These are phyloP conservation scores for Symbiodinium pilosum DNA, from an alignment of 73 alveolate species.

Conservation along the genomic window DNA sequence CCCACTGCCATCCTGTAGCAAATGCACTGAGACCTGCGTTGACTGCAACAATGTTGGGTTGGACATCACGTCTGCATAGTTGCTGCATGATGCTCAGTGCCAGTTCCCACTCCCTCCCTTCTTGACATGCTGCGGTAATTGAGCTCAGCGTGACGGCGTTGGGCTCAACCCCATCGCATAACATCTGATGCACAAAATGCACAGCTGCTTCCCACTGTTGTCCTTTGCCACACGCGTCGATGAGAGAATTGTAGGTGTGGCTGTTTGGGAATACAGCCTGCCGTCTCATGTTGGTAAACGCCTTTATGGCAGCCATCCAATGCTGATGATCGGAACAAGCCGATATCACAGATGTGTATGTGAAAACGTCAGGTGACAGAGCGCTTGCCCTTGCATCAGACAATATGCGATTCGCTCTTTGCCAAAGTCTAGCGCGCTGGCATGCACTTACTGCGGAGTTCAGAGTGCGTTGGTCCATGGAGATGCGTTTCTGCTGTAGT, in stretches of 20 bases:
- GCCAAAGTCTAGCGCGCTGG: conserved; percentile 19
- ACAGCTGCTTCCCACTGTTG: conserved; percentile 40
- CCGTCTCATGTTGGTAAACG: not conserved
- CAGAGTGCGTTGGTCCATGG: conserved; percentile 32
- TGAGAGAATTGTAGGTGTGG: conserved; percentile 27
- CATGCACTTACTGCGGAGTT: conserved; percentile 36
- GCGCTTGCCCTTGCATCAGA: not conserved
- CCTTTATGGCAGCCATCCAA: conserved; percentile 3
- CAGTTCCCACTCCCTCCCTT: conserved; percentile 27
- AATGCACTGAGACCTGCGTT: conserved; percentile 32
- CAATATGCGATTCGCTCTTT: not conserved
- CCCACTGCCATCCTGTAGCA: conserved; percentile 39
- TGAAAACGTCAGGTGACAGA: conserved; percentile 40
- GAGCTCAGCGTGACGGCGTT: conserved; percentile 13
- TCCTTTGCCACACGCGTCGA: conserved; percentile 5
- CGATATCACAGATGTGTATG: conserved; percentile 41
- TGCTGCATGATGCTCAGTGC: conserved; percentile 7
- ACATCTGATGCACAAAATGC: conserved; percentile 20
- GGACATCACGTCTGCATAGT: not conserved
- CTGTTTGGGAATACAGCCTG: not conserved
- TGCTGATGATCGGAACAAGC: conserved; percentile 46
- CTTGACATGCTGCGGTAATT: not conserved
- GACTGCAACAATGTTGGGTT: conserved; percentile 7
- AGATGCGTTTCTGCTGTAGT: not conserved
- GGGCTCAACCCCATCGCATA: not conserved